Evolutionary conservation across 2,329 filamentous ascomycete genomes (phyloP).

Genomic region (Cladosporium sp.): DNA sequence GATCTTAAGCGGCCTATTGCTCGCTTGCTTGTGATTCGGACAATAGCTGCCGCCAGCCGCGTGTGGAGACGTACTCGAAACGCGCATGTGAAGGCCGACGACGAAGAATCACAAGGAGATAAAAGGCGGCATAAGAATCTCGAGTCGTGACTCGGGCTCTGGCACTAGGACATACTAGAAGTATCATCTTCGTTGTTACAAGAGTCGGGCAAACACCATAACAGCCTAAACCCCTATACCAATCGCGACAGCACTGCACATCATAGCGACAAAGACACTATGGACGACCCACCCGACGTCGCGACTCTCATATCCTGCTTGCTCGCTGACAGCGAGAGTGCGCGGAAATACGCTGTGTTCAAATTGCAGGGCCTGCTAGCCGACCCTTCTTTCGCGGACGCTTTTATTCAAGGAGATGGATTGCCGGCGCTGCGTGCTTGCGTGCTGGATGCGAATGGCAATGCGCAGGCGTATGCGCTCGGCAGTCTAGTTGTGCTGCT

Average conservation of each 20-base stretch:
- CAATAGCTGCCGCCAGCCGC: too few relatives aligned
- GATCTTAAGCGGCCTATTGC: too few relatives aligned
- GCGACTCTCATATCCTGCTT: constrained; percentile 49
- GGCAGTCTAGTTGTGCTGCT: constrained; percentile 82
- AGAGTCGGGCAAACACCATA: background rate
- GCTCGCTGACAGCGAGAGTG: constrained; percentile 71
- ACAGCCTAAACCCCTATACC: background rate
- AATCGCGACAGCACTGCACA: background rate
- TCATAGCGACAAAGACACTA: constrained; percentile 10
- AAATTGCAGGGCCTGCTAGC: constrained; percentile 94
- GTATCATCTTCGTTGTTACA: background rate
- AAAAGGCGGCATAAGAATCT: too few relatives aligned
- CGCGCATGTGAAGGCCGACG: too few relatives aligned
- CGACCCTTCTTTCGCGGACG: constrained; percentile 92
- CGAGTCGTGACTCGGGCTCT: background rate
- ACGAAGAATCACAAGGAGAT: too few relatives aligned
- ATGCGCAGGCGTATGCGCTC: constrained; percentile 91
- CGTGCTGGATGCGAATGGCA: constrained; percentile 80
- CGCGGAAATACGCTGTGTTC: constrained; percentile 98
- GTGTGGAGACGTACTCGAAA: too few relatives aligned
- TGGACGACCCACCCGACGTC: constrained; percentile 32
- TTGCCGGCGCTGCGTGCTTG: constrained; percentile 75
- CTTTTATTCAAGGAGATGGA: constrained; percentile 88
- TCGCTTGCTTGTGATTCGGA: too few relatives aligned
- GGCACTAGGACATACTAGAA: background rate